Base-by-base conservation (phyloP, 1,284 basidiomycete genomes). In the Taiwanofungus camphoratus region DNA sequence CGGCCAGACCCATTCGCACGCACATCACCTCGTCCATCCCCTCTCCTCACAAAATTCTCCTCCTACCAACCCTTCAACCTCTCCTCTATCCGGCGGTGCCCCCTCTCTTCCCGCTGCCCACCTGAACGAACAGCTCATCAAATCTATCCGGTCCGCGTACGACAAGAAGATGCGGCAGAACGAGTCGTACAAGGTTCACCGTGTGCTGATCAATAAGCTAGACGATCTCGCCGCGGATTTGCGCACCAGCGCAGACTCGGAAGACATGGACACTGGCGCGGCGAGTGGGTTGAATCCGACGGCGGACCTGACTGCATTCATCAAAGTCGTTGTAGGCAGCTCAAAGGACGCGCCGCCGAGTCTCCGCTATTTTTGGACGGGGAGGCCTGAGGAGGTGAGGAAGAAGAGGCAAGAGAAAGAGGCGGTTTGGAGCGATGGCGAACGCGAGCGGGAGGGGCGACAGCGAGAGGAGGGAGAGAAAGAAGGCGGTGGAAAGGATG, bases 181-280 rank as follows among this genome's bases (percentile, higher is more conserved):
- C 30, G 82, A 83, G 45, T 64, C 74, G 7, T 76, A 80, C 46
- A 79, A 76, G 47, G 77, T 82, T 8, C 76, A 79, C 38, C 73
- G 77, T 22, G 79, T 74, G 19, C 67, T 86, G 27, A 63, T 73
- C 43, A 73, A 66, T 48, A 74, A 71, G 52, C 53, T 78, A 13
- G 75, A 76, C 48, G 70, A 69, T 48, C 56, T 70, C 30, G 63
- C 63, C 3, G 62, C 60, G 12, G 66, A 67, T 38, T 51, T 68
- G 26, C 59, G 61, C 31, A 62, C 65, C 15, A 33, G 31, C 15
- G 9, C 15, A 16, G 26, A 29, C 9, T 8, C 26, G n/a, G 26
- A n/a, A 9, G 50, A 55, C 13, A 49, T 53, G 2, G 53, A 51
- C 19, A 54, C 49, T 21, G 53, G 53, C 31, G 52, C 45, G 5